phyloP scores from a whole-genome alignment of 257 asterid species.

The Solanum chiquidenum region DNA sequence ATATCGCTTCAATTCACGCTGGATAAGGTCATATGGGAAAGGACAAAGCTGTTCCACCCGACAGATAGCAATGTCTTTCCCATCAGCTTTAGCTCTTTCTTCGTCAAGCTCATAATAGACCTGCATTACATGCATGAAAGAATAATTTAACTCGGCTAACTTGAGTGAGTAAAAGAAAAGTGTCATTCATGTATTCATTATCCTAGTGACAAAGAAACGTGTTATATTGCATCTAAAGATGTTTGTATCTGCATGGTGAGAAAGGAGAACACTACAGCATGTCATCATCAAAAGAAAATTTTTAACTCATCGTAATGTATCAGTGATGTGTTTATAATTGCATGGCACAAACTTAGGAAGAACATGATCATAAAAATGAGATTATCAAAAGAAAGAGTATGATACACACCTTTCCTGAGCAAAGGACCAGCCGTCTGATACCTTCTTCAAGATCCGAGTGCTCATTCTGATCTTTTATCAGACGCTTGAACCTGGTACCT shows the following conservation, averaged over 20 bases:
- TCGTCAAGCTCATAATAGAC: slow-evolving; percentile 25
- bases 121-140: background rate
- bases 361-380: background rate
- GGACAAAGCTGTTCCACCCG: slow-evolving; percentile 29
- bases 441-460: slow-evolving; percentile 20
- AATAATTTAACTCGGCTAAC: background rate
- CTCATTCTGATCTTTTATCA: slow-evolving; percentile 14
- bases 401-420: slow-evolving; percentile 22
- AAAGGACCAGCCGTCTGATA: slow-evolving; percentile 18
- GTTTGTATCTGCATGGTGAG: background rate
- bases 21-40: slow-evolving; percentile 18
- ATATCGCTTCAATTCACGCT: slow-evolving; percentile 24
- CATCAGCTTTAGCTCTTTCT: slow-evolving; percentile 7
- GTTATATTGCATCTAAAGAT: background rate
- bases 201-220: background rate
- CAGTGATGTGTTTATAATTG: background rate
- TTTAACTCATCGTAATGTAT: background rate
- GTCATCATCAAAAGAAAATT: background rate
- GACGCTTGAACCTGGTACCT: slow-evolving; percentile 21
- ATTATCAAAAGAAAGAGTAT: background rate
- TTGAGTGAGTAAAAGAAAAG: background rate
- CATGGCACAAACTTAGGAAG: background rate
- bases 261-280: background rate
- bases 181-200: background rate
- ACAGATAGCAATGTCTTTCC: slow-evolving; percentile 20